phyloP scores from a whole-genome alignment of 192 early-diverging fungal species.

The Coemansia guatemalensis region DNA sequence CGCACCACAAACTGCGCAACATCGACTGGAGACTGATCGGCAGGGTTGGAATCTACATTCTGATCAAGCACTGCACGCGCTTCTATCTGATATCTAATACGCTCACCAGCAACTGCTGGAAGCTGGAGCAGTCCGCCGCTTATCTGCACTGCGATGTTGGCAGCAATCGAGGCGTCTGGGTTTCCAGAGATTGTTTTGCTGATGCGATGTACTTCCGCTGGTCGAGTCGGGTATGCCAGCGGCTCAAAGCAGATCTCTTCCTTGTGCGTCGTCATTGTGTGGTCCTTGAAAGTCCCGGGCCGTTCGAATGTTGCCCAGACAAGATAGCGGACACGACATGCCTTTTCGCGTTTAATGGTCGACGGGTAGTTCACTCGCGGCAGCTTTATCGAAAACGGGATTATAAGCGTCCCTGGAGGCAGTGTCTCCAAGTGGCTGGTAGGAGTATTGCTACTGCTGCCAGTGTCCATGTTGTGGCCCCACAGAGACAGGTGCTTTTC shows the following conservation, averaged over 20 bases:
- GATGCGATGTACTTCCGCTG: conserved; percentile 8
- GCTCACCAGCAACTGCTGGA: conserved; percentile 39
- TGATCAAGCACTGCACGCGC: conserved; percentile 3
- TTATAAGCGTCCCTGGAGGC: conserved; percentile 26
- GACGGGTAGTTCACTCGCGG: conserved; percentile 42
- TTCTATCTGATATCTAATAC: conserved; percentile 26
- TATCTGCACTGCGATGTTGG: conserved; percentile 18
- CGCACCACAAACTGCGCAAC: conserved; percentile 5
- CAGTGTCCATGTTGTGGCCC: conserved; percentile 10
- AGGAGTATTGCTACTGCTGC: not conserved
- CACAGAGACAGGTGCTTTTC: conserved; percentile 30
- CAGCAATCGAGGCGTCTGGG: not conserved
- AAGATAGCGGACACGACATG: conserved; percentile 32
- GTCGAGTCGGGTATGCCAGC: conserved; percentile 22
- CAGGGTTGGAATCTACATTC: not conserved
- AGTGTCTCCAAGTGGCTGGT: conserved; percentile 13
- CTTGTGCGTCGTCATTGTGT: conserved; percentile 15
- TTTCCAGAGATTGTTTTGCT: conserved; percentile 1
- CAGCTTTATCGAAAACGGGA: conserved; percentile 37
- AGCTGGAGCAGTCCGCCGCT: conserved; percentile 14
- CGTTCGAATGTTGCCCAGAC: conserved; percentile 41
- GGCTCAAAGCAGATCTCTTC: conserved; percentile 36
- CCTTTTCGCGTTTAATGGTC: conserved; percentile 23
- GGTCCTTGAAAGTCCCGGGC: conserved; percentile 25
- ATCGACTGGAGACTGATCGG: not conserved